Conservation (phyloP, 768 basidiomycete genomes). For the Kwoniella europaea region DNA sequence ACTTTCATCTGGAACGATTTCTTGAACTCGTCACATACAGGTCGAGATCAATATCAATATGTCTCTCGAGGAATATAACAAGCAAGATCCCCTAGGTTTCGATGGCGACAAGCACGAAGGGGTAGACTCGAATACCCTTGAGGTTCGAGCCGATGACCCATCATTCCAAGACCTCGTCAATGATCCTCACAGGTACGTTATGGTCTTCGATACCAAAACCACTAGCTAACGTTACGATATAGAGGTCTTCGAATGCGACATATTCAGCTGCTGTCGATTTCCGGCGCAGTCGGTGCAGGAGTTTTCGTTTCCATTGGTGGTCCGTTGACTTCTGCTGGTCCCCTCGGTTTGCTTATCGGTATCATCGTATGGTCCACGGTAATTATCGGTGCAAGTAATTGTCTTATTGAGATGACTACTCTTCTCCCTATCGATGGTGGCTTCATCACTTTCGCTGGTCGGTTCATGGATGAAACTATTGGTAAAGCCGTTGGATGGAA, state of each 20-base stretch:
- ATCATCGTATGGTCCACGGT: conserved; percentile 31
- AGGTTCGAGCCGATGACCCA: not conserved
- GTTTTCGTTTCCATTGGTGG: conserved; percentile 32
- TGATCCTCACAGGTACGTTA: conserved; percentile 19
- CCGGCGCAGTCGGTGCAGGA: conserved; percentile 28
- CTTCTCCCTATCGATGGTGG: conserved; percentile 32
- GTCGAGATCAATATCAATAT: not conserved
- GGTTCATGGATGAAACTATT: conserved; percentile 28
- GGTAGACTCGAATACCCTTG: not conserved
- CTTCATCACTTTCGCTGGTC: conserved; percentile 28
- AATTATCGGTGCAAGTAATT: conserved; percentile 26
- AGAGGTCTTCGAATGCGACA: conserved; percentile 36
- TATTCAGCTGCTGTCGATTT: conserved; percentile 34
- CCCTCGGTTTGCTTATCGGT: conserved; percentile 31
- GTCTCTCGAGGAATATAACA: conserved; percentile 2
- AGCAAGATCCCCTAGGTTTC: not conserved
- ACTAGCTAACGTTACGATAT: not conserved
- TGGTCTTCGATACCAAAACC: not conserved
- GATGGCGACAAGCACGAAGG: not conserved
- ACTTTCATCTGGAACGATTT: no score
- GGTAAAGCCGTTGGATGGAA: conserved; percentile 47
- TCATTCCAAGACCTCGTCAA: conserved; percentile 7
- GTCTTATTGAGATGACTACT: conserved; percentile 31
- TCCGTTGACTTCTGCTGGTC: conserved; percentile 30
- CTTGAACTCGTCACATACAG: not conserved